Conservation (phyloP, 768 basidiomycete species). For the Chalciporus chontae region DNA sequence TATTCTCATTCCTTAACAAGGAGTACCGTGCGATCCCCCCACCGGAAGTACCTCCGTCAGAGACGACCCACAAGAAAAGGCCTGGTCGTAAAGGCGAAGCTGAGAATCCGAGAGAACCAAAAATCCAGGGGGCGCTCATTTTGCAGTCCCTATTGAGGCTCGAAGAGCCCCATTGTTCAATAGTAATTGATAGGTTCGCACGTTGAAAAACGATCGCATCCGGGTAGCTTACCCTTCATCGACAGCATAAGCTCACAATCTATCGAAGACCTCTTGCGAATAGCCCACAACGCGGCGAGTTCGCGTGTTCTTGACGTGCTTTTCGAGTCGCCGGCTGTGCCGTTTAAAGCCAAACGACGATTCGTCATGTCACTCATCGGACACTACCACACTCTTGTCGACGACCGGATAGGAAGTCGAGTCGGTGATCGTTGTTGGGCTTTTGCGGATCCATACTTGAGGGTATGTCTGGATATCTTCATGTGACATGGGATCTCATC, state of each 20-base stretch:
- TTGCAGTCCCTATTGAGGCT: slow-evolving; percentile 80
- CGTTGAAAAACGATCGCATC: not conserved
- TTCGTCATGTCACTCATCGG: slow-evolving; percentile 76
- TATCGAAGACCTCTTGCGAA: slow-evolving; percentile 52
- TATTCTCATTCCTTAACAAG: slow-evolving; percentile 13
- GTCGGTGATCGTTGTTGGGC: slow-evolving; percentile 91
- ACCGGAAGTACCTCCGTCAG: slow-evolving; percentile 9
- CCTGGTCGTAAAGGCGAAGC: slow-evolving; percentile 14
- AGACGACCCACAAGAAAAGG: slow-evolving; percentile 12
- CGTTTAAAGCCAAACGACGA: slow-evolving; percentile 60
- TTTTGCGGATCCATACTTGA: slow-evolving; percentile 88
- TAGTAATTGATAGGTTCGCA: slow-evolving; percentile 66
- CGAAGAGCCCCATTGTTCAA: slow-evolving; percentile 58
- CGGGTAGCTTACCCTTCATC: slow-evolving; percentile 5
- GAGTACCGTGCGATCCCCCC: slow-evolving; percentile 16
- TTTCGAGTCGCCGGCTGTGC: slow-evolving; percentile 64
- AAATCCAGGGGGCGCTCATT: slow-evolving; percentile 80
- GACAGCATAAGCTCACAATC: slow-evolving; percentile 57
- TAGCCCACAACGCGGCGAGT: slow-evolving; percentile 64
- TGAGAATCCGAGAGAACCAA: slow-evolving; percentile 52
- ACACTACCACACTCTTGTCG: slow-evolving; percentile 74
- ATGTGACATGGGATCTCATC: slow-evolving; percentile 6
- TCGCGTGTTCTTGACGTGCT: slow-evolving; percentile 79
- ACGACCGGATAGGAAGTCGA: slow-evolving; percentile 87
- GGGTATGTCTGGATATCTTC: slow-evolving; percentile 43